These are phyloP conservation scores for Rhodotorula sp. DNA, from an alignment of 1,284 basidiomycete species.

Conservation along the genomic window DNA sequence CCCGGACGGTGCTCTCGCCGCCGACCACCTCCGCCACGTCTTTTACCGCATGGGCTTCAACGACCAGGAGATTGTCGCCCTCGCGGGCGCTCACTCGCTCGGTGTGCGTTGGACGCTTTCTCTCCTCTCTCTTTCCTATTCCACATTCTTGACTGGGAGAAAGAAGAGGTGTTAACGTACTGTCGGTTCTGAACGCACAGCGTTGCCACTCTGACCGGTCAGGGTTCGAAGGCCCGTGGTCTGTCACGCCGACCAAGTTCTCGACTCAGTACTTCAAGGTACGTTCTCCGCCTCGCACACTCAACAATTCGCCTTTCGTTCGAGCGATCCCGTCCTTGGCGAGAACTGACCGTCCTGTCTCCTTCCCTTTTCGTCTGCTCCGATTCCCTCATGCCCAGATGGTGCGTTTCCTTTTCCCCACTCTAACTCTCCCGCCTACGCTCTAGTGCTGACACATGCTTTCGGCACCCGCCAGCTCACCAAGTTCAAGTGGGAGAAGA, in stretches of 20 bases:
- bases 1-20: conserved; percentile 81
- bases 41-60: conserved; percentile 70
- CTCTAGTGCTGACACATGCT: conserved; percentile 30
- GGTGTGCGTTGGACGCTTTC: too few species aligned
- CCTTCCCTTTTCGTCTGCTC: background rate
- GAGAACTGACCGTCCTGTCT: background rate
- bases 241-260: conserved; percentile 55
- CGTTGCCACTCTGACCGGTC: conserved; percentile 55
- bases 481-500: conserved; percentile 46
- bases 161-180: too few species aligned
- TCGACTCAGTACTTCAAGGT: conserved; percentile 55
- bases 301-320: too few species aligned
- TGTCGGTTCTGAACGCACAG: conserved; percentile 29
- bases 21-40: conserved; percentile 83
- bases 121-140: conserved; percentile 27
- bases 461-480: background rate
- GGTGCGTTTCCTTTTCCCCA: too few species aligned
- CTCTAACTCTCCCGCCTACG: too few species aligned
- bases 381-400: background rate
- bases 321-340: background rate
- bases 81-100: conserved; percentile 58
- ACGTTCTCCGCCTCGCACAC: background rate
- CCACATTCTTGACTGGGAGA: conserved; percentile 12
- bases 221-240: conserved; percentile 53
- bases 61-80: conserved; percentile 58